phyloP scores from a whole-genome alignment of 768 basidiomycete species.

The Leccinum truebloodii region DNA sequence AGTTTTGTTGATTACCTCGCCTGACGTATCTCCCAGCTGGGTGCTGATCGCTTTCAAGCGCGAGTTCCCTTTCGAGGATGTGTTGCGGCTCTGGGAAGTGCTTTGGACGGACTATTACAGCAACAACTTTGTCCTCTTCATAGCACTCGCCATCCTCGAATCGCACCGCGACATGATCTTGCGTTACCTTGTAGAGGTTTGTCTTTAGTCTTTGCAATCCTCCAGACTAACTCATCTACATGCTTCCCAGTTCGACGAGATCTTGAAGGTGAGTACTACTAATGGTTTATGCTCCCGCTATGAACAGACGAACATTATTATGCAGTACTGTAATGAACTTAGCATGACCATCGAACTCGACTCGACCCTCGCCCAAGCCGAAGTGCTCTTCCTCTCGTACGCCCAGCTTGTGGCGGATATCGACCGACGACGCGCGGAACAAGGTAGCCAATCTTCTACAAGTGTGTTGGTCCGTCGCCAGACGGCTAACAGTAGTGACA shows the following conservation, averaged over 20 bases:
- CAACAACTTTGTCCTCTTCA: conserved; percentile 85
- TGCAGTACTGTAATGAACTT: conserved; percentile 85
- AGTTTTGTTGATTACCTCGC: neutral
- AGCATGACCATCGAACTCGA: conserved; percentile 98
- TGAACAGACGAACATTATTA: conserved; percentile 25
- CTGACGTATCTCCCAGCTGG: conserved; percentile 54
- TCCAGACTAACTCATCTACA: conserved; percentile 4
- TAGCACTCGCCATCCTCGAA: conserved; percentile 92
- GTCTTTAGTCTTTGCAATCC: conserved; percentile 20
- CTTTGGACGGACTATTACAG: conserved; percentile 93
- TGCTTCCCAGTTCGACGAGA: conserved; percentile 58
- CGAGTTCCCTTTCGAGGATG: conserved; percentile 92
- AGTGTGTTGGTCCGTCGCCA: conserved; percentile 37
- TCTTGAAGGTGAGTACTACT: conserved; percentile 27
- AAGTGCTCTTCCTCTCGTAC: conserved; percentile 94
- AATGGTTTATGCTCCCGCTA: neutral
- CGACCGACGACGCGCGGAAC: conserved; percentile 75
- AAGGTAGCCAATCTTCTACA: conserved; percentile 23
- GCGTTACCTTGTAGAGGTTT: conserved; percentile 90
- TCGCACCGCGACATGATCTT: conserved; percentile 95
- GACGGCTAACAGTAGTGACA: conserved; percentile 12
- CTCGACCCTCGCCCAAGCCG: conserved; percentile 92
- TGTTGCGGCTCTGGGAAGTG: conserved; percentile 91
- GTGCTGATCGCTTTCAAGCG: conserved; percentile 94
- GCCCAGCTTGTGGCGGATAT: conserved; percentile 85